phyloP scores from a whole-genome alignment of 768 basidiomycete species.

The Hortiboletus campestris region DNA sequence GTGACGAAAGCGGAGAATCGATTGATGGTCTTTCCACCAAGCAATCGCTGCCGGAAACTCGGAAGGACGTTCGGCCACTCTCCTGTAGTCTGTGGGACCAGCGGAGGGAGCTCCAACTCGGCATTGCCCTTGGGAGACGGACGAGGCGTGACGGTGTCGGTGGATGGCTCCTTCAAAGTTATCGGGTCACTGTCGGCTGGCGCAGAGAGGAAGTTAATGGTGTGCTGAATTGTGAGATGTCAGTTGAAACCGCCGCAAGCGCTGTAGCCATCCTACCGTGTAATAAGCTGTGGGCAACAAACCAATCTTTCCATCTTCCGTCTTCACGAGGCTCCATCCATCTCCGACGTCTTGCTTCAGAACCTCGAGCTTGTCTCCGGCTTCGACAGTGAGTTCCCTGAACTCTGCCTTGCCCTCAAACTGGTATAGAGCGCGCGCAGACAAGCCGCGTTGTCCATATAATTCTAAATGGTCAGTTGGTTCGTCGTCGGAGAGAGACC shows the following conservation, averaged over 20 bases:
- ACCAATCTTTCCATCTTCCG: slow-evolving; percentile 57
- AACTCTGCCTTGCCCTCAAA: slow-evolving; percentile 79
- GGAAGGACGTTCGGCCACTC: slow-evolving; percentile 62
- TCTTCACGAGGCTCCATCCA: slow-evolving; percentile 78
- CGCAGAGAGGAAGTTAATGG: slow-evolving; percentile 56
- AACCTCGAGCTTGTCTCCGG: slow-evolving; percentile 70
- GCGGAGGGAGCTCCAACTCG: slow-evolving; percentile 35
- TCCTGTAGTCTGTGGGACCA: slow-evolving; percentile 67
- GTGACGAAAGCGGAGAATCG: slow-evolving; percentile 87
- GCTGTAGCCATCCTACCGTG: slow-evolving; percentile 45
- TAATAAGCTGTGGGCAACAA: slow-evolving; percentile 71
- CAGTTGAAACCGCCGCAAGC: background rate
- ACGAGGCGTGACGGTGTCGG: slow-evolving; percentile 50
- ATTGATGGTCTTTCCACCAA: slow-evolving; percentile 77
- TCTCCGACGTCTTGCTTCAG: slow-evolving; percentile 70
- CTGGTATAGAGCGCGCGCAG: slow-evolving; percentile 67
- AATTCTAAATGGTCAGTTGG: slow-evolving; percentile 36
- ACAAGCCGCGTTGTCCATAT: slow-evolving; percentile 38
- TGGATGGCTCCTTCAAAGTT: slow-evolving; percentile 39
- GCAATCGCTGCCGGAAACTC: slow-evolving; percentile 66
- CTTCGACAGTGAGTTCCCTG: slow-evolving; percentile 63
- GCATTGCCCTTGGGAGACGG: slow-evolving; percentile 29
- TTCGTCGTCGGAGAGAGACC: slow-evolving; percentile 53
- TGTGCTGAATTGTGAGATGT: slow-evolving; percentile 47
- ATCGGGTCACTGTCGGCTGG: slow-evolving; percentile 34